Evolutionary conservation across 2,329 filamentous ascomycete genomes (phyloP), one percentile per base, ranked within the genome.

Genomic region (Fusarium gaditjirri): DNA sequence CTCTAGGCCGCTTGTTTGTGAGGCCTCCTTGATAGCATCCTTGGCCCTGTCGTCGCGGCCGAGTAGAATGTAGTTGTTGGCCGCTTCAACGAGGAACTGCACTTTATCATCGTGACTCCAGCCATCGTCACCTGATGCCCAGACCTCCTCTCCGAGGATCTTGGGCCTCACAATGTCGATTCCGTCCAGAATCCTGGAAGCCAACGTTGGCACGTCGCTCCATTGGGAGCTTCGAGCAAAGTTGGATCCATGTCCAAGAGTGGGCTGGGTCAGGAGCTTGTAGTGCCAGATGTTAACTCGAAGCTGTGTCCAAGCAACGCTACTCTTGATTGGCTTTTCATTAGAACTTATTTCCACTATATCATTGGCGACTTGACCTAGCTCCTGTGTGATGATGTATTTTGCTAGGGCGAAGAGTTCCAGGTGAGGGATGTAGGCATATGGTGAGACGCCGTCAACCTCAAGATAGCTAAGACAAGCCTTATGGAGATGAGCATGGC

Each of bases 401-500:
- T 84, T 82, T 6, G 95, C 93, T 11, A 98, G 84, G 71, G 90
- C 91, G 70, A 98, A 93, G 2, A 98, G 86, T 78, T 98, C 94
- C 19, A 97, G 86, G 72, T 93, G 88, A 2, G 95, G 94, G 25
- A 94, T 94, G 64, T 97, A 87, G 52, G 91, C 89, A 81, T 98
- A 99, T 0, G 93, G 92, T 1, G 93, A 92, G 49, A 97, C 92
- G 16, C 96, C 96, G 80, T 99, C 96, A 2, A 94, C 86, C 29
- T 91, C 89, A 13, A 98, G 86, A 21, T 88, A 89, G 5, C 83
- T 82, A n/a, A 97, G 84, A 56, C 94, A 90, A 23, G 86, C 81
- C 69, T 86, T 85, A 60, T 88, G 85, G 21, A 91, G 76, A 2
- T 80, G 78, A 46, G 82, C 81, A 2, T 87, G 63, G 12, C 71